Conservation (phyloP, 2,329 filamentous ascomycete genomes). For the Dactylonectria estremocensis region DNA sequence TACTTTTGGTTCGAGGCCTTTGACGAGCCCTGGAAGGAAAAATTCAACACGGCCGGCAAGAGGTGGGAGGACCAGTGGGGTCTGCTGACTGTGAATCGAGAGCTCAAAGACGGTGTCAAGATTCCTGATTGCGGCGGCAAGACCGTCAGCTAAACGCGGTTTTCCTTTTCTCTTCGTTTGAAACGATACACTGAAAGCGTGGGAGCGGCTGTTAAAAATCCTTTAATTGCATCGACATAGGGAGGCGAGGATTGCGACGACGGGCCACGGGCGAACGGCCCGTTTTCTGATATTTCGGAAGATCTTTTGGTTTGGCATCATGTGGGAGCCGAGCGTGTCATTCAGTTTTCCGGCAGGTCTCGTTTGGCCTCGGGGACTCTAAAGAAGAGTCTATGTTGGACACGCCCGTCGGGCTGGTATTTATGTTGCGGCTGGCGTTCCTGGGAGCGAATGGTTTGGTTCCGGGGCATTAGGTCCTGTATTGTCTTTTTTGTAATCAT, state of each 20-base stretch:
- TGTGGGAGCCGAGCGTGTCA: slow-evolving; percentile 6
- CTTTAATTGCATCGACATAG: slow-evolving; percentile 2
- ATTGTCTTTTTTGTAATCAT: slow-evolving; percentile 29
- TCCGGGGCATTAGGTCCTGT: slow-evolving; percentile 18
- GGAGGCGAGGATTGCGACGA: not conserved
- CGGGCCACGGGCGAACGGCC: not conserved
- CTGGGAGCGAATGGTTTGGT: slow-evolving; percentile 18
- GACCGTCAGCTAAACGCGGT: slow-evolving; percentile 62
- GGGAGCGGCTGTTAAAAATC: not conserved
- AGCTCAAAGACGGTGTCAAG: slow-evolving; percentile 85
- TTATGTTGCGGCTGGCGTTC: slow-evolving; percentile 18
- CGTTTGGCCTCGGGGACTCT: not conserved
- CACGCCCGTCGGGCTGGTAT: slow-evolving; percentile 17
- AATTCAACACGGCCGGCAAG: slow-evolving; percentile 77
- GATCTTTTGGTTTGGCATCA: slow-evolving; percentile 13
- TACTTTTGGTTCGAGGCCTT: slow-evolving; percentile 99
- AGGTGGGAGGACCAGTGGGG: slow-evolving; percentile 98
- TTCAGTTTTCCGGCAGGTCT: slow-evolving; percentile 6
- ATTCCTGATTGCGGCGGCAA: slow-evolving; percentile 91
- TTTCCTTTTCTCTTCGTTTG: not conserved
- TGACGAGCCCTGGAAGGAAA: slow-evolving; percentile 94
- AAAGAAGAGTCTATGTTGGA: slow-evolving; percentile 18
- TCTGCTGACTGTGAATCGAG: slow-evolving; percentile 86
- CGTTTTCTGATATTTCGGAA: not conserved
- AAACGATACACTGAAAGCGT: not conserved